Evolutionary conservation across 768 basidiomycete species (phyloP), one percentile per base, ranked within the genome.

Genomic region (Kwoniella botswanensis): DNA sequence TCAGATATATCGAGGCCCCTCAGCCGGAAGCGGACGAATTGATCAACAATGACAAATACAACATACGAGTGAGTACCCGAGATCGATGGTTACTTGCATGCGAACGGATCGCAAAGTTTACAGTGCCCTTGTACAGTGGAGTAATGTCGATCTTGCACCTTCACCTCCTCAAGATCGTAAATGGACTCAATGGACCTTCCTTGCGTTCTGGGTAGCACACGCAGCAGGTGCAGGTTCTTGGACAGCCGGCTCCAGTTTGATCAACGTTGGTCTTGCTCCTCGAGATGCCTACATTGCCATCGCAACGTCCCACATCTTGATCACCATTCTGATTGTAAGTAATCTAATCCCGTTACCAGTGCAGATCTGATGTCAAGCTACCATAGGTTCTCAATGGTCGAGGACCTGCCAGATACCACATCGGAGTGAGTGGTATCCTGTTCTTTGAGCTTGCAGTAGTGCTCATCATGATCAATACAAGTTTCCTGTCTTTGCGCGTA

Each of bases 351-450:
- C 46, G 15, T 6, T 29, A 15, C 29, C 22, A 29, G 9, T 55
- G n/a, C 53, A 18, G 22, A 35, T 41, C 29, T 15, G 43, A 54
- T 22, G 21, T 18, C 29, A 41, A 11, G n/a, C 57, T 9, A 4
- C 12, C 93, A 84, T 86, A 93, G 74, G 89, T 89, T 29, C 78
- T 90, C 70, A 93, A 92, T 78, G 91, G 90, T 41, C 87, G 90
- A 22, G 90, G 90, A 9, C 91, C 91, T 53, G 91, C 91, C 3
- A 85, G 90, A 12, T 90, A 90, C 77, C 91, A 93, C 60, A 83
- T 91, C 78, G 91, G 89, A 13, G 56, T 58, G 29, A 26, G 56
- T 58, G 24, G 21, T 2, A 11, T 50, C n/a, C 24, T 22, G 18
- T 18, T 11, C 18, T n/a, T 22, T 18, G 21, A 11, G 15, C 54